Base-by-base conservation (phyloP, 805 yeast genomes). In the Lipomyces spencermartinsiae region DNA sequence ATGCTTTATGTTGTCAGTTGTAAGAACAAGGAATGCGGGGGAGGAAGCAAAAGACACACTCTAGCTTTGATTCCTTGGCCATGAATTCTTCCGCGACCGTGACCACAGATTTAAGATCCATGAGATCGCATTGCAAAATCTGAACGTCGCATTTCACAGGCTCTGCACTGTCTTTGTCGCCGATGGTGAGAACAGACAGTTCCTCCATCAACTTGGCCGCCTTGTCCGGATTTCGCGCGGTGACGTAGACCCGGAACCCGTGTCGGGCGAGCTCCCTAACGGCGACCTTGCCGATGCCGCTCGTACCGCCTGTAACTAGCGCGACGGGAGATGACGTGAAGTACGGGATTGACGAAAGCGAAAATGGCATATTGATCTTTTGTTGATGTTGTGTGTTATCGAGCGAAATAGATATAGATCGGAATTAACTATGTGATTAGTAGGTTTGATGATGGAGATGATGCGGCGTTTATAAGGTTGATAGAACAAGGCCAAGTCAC, bases 1-100 rank as follows among this genome's bases (percentile, higher is more conserved):
- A 91, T 77, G 76, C 71, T 69, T 12, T 7, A 22, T 31, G 8
- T 35, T n/a, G 34, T 58, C 51, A 61, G 57, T 54, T 33, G 0
- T 35, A 8, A 16, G 22, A 12, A 16, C 6, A 8, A n/a, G 33
- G 31, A 53, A 61, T 29, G n/a, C n/a, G 19, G 16, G 22, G n/a
- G 4, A 33, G 37, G 31, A 4, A 3, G 31, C 33, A 22, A 55
- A 51, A 8, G 46, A 55, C 71, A 8, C 43, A 68, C 71, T 91
- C 87, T 37, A 92, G 76, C 22, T 79, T 69, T 34, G 63, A 39
- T 35, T 63, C 66, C 37, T 57, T 65, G 10, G 35, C 55, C 43
- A 46, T 57, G 58, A 72, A 69, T 37, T 63, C 68, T 8, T 65
- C 46, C 5, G 73, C 74, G 3, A 73, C 74, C 7, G 9, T 29